Evolutionary conservation across 257 asterid genomes (phyloP).

Genomic region (Nicotiana noctiflora): DNA sequence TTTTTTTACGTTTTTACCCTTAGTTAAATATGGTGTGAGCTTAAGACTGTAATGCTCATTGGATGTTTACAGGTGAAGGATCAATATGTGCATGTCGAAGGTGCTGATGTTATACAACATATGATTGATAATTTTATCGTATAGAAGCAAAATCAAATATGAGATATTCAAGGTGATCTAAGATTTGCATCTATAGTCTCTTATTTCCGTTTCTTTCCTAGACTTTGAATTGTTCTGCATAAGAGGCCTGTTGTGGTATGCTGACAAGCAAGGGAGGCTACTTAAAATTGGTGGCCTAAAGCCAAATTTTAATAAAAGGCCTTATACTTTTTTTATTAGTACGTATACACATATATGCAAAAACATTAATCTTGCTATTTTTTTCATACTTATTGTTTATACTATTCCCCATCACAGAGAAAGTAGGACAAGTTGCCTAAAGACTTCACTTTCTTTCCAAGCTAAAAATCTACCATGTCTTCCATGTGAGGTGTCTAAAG

Average conservation of each 20-base stretch:
- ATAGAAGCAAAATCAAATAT: constrained; percentile 18
- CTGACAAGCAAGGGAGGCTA: too few species aligned
- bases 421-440: too few species aligned
- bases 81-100: constrained; percentile 59
- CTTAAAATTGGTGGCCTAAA: too few species aligned
- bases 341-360: too few species aligned
- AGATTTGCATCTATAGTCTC: not conserved
- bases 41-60: not conserved
- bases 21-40: not conserved
- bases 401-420: too few species aligned
- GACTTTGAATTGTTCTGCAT: not conserved
- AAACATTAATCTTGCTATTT: too few species aligned
- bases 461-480: too few species aligned
- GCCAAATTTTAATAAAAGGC: too few species aligned
- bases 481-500: too few species aligned
- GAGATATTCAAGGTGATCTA: not conserved
- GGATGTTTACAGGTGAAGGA: constrained; percentile 62
- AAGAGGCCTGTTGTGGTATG: not conserved
- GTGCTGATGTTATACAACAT: constrained; percentile 86
- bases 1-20: not conserved
- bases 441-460: too few species aligned
- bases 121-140: constrained; percentile 72
- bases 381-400: too few species aligned
- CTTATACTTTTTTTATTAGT: too few species aligned
- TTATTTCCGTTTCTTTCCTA: not conserved